Evolutionary conservation across 257 asterid genomes (phyloP).

Genomic region (Avicennia marina): DNA sequence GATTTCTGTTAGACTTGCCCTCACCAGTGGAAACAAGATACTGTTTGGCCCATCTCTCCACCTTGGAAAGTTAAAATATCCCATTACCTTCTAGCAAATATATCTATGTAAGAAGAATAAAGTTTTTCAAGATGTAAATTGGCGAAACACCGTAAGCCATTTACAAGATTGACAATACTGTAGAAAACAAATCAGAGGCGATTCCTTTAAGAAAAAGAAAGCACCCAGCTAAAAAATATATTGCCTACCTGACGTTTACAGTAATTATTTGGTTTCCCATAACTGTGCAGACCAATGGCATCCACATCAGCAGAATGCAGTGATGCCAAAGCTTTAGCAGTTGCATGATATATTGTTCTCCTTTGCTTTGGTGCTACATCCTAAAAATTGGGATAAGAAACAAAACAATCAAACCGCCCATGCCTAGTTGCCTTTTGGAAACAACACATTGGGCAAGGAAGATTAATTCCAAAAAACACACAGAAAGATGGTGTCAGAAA

Average conservation of each 20-base stretch:
- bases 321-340: constrained; percentile 79
- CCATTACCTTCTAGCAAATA: constrained; percentile 12
- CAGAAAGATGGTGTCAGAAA: constrained; percentile 8
- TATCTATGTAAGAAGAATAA: background rate
- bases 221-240: background rate
- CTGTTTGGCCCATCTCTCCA: constrained; percentile 95
- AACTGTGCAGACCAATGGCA: constrained; percentile 66
- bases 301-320: constrained; percentile 80
- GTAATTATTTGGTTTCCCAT: constrained; percentile 70
- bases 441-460: too few species aligned
- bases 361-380: constrained; percentile 67
- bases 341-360: constrained; percentile 58
- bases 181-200: background rate
- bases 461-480: background rate
- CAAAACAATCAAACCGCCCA: constrained; percentile 3
- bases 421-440: background rate
- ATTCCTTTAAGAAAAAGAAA: background rate
- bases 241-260: constrained; percentile 82
- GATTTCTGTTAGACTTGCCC: constrained; percentile 81
- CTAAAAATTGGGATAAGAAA: constrained; percentile 30
- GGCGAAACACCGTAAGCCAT: constrained; percentile 6
- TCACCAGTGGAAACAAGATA: constrained; percentile 81
- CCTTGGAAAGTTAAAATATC: constrained; percentile 37
- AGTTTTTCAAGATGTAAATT: background rate
- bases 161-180: background rate